Evolutionary conservation across 331 rosid species (phyloP).

Genomic region (Telfairia occidentalis): DNA sequence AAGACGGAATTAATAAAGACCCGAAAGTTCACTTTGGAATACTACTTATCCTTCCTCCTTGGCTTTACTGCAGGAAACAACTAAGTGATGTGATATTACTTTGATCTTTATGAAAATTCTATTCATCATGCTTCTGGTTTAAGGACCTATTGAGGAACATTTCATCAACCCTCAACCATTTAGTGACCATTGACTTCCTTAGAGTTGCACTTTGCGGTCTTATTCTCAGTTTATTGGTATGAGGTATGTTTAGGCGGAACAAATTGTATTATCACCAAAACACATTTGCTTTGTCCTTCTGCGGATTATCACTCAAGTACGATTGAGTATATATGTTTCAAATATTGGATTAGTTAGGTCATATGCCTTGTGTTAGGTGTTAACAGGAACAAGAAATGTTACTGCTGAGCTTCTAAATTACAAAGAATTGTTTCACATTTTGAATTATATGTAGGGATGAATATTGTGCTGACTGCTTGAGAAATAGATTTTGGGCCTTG

Average conservation of each 20-base stretch:
- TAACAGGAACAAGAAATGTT: background rate
- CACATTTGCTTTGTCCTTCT: background rate
- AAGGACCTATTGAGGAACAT: conserved; percentile 1
- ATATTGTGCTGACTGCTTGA: background rate
- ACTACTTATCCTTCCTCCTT: conserved; percentile 10
- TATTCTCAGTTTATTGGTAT: conserved; percentile 4
- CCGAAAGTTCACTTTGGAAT: background rate
- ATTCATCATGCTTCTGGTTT: conserved; percentile 11
- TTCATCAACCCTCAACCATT: background rate
- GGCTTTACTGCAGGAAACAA: conserved; percentile 14
- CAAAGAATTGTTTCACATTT: background rate
- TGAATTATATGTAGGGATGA: background rate
- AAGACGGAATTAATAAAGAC: background rate
- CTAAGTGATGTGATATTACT: conserved; percentile 11
- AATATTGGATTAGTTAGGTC: background rate
- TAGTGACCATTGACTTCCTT: conserved; percentile 5
- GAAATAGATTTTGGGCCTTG: background rate
- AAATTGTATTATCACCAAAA: background rate
- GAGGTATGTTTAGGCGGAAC: conserved; percentile 10
- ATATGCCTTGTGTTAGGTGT: conserved; percentile 1
- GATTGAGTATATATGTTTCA: background rate
- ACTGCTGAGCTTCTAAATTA: conserved; percentile 5
- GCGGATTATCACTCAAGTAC: background rate
- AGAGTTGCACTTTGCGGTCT: conserved; percentile 5
- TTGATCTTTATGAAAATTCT: conserved; percentile 7